Evolutionary conservation across 176 grass and related monocot genomes (phyloP), one percentile per base, ranked within the genome.

Genomic region (Secale cereale): DNA sequence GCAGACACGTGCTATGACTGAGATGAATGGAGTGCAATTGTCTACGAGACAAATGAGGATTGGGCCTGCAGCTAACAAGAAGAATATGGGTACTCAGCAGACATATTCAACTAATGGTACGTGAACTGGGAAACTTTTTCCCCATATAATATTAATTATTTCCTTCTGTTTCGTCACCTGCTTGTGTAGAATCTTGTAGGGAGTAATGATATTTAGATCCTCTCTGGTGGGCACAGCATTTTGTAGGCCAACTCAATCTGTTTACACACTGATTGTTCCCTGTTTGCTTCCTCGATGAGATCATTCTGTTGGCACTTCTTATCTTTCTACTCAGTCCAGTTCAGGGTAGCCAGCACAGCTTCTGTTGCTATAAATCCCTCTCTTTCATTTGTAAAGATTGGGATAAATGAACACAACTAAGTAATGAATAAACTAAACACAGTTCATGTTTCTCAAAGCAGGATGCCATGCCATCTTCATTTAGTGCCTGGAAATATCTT

Each of bases 1-100:
- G 62, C 92, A 94, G 79, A 35, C 86, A 89, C 88, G 82, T 80
- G 95, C 95, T 81, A 91, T 98, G 95, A 88, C 82, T 48, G 95
- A 98, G 65, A 98, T 98, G 95, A 98, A 98, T 85, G 92, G 95
- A 64, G 37, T 48, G 23, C 77, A 57, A 29, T 91, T 94, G 81
- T 98, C 95, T 66, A 72, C 92, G 16, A 94, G 95, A 83, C 79
- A 57, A 31, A 98, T 98, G 92, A 89, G 95, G 79, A 82, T 98
- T 86, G 95, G 95, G 30, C 45, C 84, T 70, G 95, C 95, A 35
- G 87, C 91, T 35, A 98, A 88, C 87, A 94, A 92, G 78, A 98
- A 98, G 85, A 91, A 68, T 78, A 85, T 78, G 27, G 83, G 81
- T 71, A 36, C 86, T 82, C 94, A 94, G 79, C 90, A 92, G 46